Evolutionary conservation across 371 early-diverging fungal genomes (phyloP).

Genomic region (Nosema granulosis): DNA sequence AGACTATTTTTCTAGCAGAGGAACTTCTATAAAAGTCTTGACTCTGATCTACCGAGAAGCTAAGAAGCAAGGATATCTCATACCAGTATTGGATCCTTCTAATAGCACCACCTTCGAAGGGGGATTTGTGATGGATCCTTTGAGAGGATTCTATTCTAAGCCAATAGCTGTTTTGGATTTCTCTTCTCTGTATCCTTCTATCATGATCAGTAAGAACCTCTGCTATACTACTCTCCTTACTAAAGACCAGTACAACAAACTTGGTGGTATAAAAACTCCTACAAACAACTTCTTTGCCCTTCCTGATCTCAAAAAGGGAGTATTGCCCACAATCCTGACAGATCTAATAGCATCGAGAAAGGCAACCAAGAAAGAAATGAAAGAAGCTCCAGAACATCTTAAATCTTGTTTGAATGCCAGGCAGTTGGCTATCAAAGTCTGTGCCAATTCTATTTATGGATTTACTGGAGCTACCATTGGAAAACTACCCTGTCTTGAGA

Average conservation of each 20-base stretch:
- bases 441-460: conserved; percentile 98
- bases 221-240: conserved; percentile 89
- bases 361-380: conserved; percentile 82
- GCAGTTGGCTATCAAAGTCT: conserved; percentile 92
- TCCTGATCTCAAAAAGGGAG: conserved; percentile 73
- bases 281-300: conserved; percentile 76
- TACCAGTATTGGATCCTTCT: conserved; percentile 78
- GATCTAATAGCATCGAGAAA: conserved; percentile 89
- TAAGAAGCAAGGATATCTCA: conserved; percentile 74
- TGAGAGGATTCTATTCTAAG: conserved; percentile 83
- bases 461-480: conserved; percentile 97
- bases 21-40: conserved; percentile 92
- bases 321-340: conserved; percentile 84
- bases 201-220: conserved; percentile 98
- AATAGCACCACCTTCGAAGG: conserved; percentile 88
- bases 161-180: conserved; percentile 98
- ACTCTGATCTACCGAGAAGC: conserved; percentile 90
- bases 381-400: conserved; percentile 76
- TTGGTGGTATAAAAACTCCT: conserved; percentile 59
- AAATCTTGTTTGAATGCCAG: conserved; percentile 87
- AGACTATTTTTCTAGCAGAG: conserved; percentile 85
- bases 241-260: conserved; percentile 71
- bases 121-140: conserved; percentile 95
- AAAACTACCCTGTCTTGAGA: conserved; percentile 89
- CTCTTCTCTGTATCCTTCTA: conserved; percentile 95